Conservation (phyloP, 768 basidiomycete genomes). For the Termitomyces sp. region DNA sequence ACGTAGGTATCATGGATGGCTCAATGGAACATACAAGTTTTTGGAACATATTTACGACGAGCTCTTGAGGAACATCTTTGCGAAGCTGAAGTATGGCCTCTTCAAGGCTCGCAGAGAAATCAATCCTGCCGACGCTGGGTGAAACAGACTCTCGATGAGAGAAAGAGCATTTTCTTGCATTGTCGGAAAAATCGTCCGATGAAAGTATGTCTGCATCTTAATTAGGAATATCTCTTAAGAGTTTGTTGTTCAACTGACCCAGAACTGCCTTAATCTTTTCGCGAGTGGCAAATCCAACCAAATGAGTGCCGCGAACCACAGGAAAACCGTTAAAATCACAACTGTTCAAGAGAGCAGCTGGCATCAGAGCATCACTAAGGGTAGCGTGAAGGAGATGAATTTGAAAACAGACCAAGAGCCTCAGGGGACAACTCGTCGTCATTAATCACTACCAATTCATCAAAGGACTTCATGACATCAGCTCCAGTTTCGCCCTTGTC, state of each 20-base stretch:
- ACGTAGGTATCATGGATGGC: not conserved
- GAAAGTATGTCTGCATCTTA: conserved; percentile 23
- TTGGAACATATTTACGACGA: conserved; percentile 73
- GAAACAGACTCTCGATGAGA: conserved; percentile 26
- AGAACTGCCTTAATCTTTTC: conserved; percentile 42
- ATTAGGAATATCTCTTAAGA: not conserved
- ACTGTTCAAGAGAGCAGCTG: conserved; percentile 38
- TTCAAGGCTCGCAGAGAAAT: conserved; percentile 38
- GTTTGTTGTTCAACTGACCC: conserved; percentile 22
- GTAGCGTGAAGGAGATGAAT: not conserved
- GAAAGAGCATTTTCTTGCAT: conserved; percentile 39
- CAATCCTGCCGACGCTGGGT: conserved; percentile 26
- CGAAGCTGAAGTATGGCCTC: conserved; percentile 58
- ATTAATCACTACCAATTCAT: conserved; percentile 48
- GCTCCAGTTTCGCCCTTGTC: conserved; percentile 63
- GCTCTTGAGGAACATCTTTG: conserved; percentile 66
- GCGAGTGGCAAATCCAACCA: conserved; percentile 61
- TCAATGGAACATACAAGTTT: conserved; percentile 45
- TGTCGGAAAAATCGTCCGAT: conserved; percentile 25
- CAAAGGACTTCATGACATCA: conserved; percentile 53
- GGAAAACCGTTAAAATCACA: conserved; percentile 63
- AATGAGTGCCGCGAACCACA: conserved; percentile 45
- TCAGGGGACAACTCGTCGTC: conserved; percentile 44
- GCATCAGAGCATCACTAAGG: not conserved
- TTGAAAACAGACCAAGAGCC: conserved; percentile 39